Percentiles rank a stretch among this genome's conserved stretches.
Evolutionary conservation across 495 filamentous ascomycete species (phyloP).

Genomic region (Pyronema omphalodes): DNA sequence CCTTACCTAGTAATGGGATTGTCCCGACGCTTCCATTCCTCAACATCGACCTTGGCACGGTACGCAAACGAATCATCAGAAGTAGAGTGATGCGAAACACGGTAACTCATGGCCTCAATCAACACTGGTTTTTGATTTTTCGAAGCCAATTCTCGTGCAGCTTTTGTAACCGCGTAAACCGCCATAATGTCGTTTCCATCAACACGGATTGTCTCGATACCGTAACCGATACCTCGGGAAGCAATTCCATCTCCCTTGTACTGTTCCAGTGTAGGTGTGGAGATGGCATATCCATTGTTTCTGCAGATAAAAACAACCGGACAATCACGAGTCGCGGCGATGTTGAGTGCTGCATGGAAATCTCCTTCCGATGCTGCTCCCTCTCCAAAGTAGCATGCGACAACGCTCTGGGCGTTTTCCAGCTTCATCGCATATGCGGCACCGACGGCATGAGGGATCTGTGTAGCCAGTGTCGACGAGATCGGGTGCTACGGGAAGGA

Average conservation of each 20-base stretch:
- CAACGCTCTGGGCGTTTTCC: slow-evolving; percentile 53
- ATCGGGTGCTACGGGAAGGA: slow-evolving; percentile 55
- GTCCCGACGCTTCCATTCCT: slow-evolving; percentile 88
- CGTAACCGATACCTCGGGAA: slow-evolving; percentile 84
- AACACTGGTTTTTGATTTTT: slow-evolving; percentile 36
- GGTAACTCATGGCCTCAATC: slow-evolving; percentile 95
- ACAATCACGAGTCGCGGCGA: slow-evolving; percentile 81
- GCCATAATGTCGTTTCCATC: slow-evolving; percentile 97
- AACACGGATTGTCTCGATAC: slow-evolving; percentile 88
- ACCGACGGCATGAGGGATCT: slow-evolving; percentile 86
- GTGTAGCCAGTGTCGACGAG: slow-evolving; percentile 80
- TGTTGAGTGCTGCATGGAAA: slow-evolving; percentile 93
- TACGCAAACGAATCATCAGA: slow-evolving; percentile 97
- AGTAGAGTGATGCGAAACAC: slow-evolving; percentile 91
- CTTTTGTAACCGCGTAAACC: slow-evolving; percentile 64
- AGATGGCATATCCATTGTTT: slow-evolving; percentile 95
- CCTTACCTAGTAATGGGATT: slow-evolving; percentile 63
- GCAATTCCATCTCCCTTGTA: slow-evolving; percentile 96
- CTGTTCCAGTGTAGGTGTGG: slow-evolving; percentile 84
- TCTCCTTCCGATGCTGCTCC: slow-evolving; percentile 95
- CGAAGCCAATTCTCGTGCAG: slow-evolving; percentile 59
- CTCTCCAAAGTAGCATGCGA: slow-evolving; percentile 88
- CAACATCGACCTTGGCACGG: slow-evolving; percentile 80
- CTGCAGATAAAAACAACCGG: slow-evolving; percentile 89
- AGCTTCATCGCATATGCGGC: slow-evolving; percentile 90